Evolutionary conservation across 768 basidiomycete species (phyloP).

Genomic region (Neoboletus magnificus): DNA sequence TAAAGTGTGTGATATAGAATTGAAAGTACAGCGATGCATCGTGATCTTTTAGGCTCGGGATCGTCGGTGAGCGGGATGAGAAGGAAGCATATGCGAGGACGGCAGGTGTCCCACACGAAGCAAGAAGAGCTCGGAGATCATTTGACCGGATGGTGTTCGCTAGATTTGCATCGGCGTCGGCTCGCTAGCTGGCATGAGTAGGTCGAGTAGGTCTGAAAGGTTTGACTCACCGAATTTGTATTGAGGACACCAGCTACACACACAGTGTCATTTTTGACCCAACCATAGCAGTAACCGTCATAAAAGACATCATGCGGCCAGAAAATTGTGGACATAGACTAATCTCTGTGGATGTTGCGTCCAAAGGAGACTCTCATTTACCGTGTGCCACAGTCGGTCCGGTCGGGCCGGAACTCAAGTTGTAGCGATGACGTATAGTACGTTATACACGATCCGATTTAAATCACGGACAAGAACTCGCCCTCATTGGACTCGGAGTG

Average conservation of each 20-base stretch:
- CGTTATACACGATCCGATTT: neutral
- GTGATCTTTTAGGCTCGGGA: constrained; percentile 35
- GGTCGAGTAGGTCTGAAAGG: neutral
- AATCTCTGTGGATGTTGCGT: neutral
- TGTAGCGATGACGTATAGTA: no score
- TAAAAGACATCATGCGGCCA: constrained; percentile 53
- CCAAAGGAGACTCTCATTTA: neutral
- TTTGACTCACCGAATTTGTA: constrained; percentile 30
- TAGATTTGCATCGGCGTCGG: constrained; percentile 15
- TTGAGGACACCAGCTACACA: constrained; percentile 54
- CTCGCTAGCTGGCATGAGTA: constrained; percentile 10
- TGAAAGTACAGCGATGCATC: constrained; percentile 16
- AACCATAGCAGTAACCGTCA: constrained; percentile 59
- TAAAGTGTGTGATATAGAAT: neutral
- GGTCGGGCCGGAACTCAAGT: constrained; percentile 4
- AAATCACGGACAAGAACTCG: neutral
- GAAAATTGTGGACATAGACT: constrained; percentile 42
- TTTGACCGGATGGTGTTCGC: constrained; percentile 11
- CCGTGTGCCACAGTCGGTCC: neutral
- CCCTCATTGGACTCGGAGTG: neutral
- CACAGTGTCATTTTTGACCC: constrained; percentile 41
- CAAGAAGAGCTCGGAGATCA: constrained; percentile 17
- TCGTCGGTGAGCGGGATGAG: constrained; percentile 4
- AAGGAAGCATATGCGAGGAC: constrained; percentile 30
- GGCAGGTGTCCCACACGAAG: constrained; percentile 22